Conservation (phyloP, 495 filamentous ascomycete genomes). For the Hyphodiscus hymeniophilus region DNA sequence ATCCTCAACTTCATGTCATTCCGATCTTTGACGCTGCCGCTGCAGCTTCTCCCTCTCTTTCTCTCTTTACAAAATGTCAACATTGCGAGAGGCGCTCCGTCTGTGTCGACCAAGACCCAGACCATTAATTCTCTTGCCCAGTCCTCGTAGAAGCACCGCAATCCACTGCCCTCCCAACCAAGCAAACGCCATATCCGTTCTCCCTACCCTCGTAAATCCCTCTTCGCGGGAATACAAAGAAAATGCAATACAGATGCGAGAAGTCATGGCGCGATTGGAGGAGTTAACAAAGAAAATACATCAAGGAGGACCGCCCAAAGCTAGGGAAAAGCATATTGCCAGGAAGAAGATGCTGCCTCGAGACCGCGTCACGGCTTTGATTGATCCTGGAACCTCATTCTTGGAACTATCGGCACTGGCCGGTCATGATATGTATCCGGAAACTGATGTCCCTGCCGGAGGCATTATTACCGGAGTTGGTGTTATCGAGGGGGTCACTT, state of each 20-base stretch:
- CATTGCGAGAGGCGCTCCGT: slow-evolving; percentile 10
- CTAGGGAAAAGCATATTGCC: slow-evolving; percentile 78
- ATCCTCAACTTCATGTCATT: slow-evolving; percentile 11
- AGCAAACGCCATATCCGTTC: slow-evolving; percentile 64
- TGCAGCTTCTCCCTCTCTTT: slow-evolving; percentile 3
- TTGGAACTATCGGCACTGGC: slow-evolving; percentile 85
- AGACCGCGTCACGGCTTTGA: slow-evolving; percentile 78
- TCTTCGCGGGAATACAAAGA: slow-evolving; percentile 71
- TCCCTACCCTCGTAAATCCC: slow-evolving; percentile 70
- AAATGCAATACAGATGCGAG: slow-evolving; percentile 71
- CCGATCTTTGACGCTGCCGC: slow-evolving; percentile 7
- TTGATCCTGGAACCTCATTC: slow-evolving; percentile 86
- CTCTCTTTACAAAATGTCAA: slow-evolving; percentile 15
- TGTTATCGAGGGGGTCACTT: slow-evolving; percentile 80
- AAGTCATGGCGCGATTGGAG: slow-evolving; percentile 56
- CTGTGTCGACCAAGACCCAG: slow-evolving; percentile 9
- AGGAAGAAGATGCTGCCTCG: slow-evolving; percentile 91
- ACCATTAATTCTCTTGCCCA: background rate
- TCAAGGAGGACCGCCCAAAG: slow-evolving; percentile 72
- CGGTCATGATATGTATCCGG: slow-evolving; percentile 77
- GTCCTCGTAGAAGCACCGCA: slow-evolving; percentile 32
- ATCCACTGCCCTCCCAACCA: slow-evolving; percentile 62
- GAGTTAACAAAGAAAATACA: slow-evolving; percentile 62
- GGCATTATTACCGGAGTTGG: slow-evolving; percentile 94
- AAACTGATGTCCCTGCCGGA: slow-evolving; percentile 77